Evolutionary conservation across 148 eudicot species (phyloP).

Genomic region (Linanthus parryae): DNA sequence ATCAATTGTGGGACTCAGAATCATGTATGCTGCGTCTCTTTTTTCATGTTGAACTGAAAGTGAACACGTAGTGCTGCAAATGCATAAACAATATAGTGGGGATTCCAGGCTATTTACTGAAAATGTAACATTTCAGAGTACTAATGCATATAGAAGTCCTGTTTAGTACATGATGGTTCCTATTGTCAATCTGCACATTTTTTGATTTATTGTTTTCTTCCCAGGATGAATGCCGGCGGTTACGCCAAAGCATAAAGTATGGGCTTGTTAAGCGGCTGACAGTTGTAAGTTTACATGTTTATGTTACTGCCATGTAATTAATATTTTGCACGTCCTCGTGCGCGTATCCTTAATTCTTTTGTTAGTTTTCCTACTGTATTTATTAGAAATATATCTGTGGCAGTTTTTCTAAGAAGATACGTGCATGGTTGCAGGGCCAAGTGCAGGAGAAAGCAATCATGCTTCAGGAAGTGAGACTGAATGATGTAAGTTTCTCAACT

Average conservation of each 20-base stretch:
- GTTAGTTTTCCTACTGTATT: no score
- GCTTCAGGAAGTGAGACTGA: conserved; percentile 58
- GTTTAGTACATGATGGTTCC: no score
- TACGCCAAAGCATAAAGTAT: conserved; percentile 81
- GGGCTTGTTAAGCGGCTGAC: conserved; percentile 82
- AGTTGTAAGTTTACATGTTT: conserved; percentile 48
- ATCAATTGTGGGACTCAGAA: no score
- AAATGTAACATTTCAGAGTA: no score
- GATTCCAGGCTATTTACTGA: no score
- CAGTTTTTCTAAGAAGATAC: conserved; percentile 2
- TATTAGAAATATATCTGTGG: neutral
- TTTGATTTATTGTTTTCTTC: conserved; percentile 19
- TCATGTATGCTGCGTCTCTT: no score
- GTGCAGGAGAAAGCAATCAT: conserved; percentile 74
- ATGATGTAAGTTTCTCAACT: conserved; percentile 59
- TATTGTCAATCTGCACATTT: conserved; percentile 1
- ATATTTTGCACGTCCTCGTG: neutral
- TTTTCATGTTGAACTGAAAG: no score
- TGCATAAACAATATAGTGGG: no score
- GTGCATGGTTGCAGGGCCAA: conserved; percentile 57
- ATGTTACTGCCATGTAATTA: neutral
- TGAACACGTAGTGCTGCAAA: no score
- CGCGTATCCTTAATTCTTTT: neutral
- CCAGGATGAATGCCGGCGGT: conserved; percentile 86
- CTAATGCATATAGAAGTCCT: no score